Percentiles rank a stretch among this genome's conserved stretches.
Conservation (phyloP, 495 filamentous ascomycete genomes). For the Penicillium manginii region DNA sequence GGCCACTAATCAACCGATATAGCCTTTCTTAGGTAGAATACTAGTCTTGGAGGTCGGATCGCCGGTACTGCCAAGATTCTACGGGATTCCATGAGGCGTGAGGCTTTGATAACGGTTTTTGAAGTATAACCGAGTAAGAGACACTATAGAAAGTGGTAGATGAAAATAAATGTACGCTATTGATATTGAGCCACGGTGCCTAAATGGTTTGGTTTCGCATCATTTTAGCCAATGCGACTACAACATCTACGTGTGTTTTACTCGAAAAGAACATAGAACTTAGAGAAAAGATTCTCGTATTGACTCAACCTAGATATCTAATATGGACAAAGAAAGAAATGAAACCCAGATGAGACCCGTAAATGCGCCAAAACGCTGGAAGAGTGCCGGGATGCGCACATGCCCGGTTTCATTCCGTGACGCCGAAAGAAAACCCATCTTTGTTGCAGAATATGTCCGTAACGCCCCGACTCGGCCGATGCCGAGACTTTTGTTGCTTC, state of each 20-base stretch:
- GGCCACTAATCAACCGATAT: no score
- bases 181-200: no score
- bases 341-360: conserved; percentile 5
- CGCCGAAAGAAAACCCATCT: conserved; percentile 4
- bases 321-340: conserved; percentile 7
- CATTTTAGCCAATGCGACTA: no score
- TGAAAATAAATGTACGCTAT: no score
- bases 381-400: not conserved
- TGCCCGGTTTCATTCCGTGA: not conserved
- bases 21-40: no score
- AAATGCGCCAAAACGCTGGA: conserved; percentile 3
- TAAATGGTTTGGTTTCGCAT: no score
- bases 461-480: not conserved
- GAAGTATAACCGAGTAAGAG: no score
- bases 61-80: no score
- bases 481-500: not conserved
- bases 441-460: not conserved
- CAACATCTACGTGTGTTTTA: not conserved
- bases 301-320: not conserved
- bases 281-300: not conserved
- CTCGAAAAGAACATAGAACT: not conserved
- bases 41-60: no score
- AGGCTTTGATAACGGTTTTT: no score
- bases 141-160: no score
- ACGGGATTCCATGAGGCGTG: no score